phyloP scores from a whole-genome alignment of 2,329 filamentous ascomycete genomes.

The Ophiosphaerella narmari region DNA sequence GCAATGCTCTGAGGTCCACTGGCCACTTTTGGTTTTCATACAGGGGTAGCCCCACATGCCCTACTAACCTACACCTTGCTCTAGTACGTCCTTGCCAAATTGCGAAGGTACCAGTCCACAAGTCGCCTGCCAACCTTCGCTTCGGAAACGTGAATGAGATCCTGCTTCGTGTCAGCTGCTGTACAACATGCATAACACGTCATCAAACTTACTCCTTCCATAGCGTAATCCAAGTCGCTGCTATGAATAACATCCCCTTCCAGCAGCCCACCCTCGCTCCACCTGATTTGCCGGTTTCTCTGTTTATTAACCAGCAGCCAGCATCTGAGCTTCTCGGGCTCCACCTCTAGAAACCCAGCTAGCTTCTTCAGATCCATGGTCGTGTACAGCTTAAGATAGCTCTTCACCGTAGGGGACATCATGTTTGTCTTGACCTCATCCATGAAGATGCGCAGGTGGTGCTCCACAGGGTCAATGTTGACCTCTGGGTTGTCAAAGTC shows the following conservation, averaged over 20 bases:
- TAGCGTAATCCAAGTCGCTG: slow-evolving; percentile 94
- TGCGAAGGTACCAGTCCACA: slow-evolving; percentile 98
- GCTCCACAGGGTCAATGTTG: slow-evolving; percentile 96
- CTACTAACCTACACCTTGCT: slow-evolving; percentile 1
- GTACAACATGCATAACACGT: not conserved
- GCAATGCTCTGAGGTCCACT: slow-evolving; percentile 37
- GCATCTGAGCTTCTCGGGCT: slow-evolving; percentile 91
- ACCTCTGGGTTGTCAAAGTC: slow-evolving; percentile 96
- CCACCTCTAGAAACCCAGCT: slow-evolving; percentile 93
- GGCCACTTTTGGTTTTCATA: slow-evolving; percentile 3
- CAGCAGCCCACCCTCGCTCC: slow-evolving; percentile 85
- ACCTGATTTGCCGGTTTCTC: slow-evolving; percentile 93
- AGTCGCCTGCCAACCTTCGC: slow-evolving; percentile 97
- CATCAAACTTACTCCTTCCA: slow-evolving; percentile 76
- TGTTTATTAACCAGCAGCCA: slow-evolving; percentile 99
- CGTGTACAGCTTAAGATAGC: slow-evolving; percentile 97
- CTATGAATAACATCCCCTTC: slow-evolving; percentile 93
- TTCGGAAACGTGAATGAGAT: slow-evolving; percentile 98
- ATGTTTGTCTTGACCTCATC: slow-evolving; percentile 99
- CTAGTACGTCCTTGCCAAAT: slow-evolving; percentile 93
- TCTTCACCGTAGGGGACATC: slow-evolving; percentile 96
- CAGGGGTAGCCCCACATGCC: slow-evolving; percentile 9
- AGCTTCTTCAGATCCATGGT: slow-evolving; percentile 99
- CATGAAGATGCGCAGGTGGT: slow-evolving; percentile 98
- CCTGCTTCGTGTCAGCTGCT: slow-evolving; percentile 54